Evolutionary conservation across 768 basidiomycete genomes (phyloP).

Genomic region (Naematelia encephala): DNA sequence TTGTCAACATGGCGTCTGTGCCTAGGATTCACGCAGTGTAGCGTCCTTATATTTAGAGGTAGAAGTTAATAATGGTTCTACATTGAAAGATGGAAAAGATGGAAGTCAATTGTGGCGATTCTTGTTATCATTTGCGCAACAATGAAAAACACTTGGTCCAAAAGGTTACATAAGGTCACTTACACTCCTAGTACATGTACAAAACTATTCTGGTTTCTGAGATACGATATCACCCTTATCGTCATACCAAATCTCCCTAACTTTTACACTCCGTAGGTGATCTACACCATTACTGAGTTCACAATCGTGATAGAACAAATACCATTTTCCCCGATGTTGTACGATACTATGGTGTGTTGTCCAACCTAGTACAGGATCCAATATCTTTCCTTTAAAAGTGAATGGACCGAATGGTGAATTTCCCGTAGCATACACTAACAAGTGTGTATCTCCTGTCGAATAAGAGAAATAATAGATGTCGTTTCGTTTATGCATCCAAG

Average conservation of each 20-base stretch:
- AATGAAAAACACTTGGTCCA: no score
- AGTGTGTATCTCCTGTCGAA: conserved; percentile 35
- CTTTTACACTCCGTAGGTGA: conserved; percentile 29
- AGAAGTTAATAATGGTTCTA: no score
- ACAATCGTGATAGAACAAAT: conserved; percentile 35
- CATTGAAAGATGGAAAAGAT: no score
- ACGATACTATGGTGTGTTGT: conserved; percentile 33
- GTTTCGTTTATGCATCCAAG: conserved; percentile 28
- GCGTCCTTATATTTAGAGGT: no score
- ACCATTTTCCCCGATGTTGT: conserved; percentile 26
- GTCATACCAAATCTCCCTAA: conserved; percentile 25
- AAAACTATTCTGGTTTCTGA: conserved; percentile 1
- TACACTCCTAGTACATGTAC: no score
- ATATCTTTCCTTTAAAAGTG: conserved; percentile 22
- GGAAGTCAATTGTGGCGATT: no score
- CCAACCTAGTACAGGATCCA: conserved; percentile 32
- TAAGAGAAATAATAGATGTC: conserved; percentile 33
- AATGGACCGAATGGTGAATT: conserved; percentile 28
- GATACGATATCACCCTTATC: no score
- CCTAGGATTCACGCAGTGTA: no score
- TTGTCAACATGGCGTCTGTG: no score
- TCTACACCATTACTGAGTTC: conserved; percentile 27
- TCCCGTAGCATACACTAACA: conserved; percentile 23
- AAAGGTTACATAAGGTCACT: no score
- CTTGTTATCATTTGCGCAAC: no score